Base-by-base conservation (phyloP, 2,329 filamentous ascomycete genomes). In the Fusarium sp. region DNA sequence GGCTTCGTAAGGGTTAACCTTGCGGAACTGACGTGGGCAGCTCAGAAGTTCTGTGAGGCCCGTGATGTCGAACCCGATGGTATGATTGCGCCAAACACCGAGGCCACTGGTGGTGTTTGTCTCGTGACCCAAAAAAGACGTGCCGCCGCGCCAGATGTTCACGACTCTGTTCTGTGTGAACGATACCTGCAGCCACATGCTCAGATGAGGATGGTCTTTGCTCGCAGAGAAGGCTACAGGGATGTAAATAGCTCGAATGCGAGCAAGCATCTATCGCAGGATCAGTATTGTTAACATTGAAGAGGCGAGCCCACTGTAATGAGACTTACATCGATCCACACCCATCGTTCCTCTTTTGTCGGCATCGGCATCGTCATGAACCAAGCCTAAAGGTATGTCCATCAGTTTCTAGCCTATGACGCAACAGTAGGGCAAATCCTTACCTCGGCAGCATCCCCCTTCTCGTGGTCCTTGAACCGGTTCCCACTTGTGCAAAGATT, bases 361-460 rank as follows among this genome's bases (percentile, higher is more conserved):
- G 47, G 28, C 47, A 49, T 33, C 20, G 47, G 28, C 47, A 49
- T 49, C 1, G 47, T 49, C 47, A 49, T 49, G 3, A 49, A 49
- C 47, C 47, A 49, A 31, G 47, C 47, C 28, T 49, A 11, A 1
- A 2, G 14, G 1, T 2, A 17, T 42, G 22, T 42, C 2, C 22
- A 42, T 24, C 41, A 42, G 41, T 17, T n/a, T 42, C 2, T 17
- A 17, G 26, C 9, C 6, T n/a, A n/a, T n/a, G 9, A 11, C 22
- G 9, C 9, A n/a, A 41, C 22, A 15, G 8, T 1, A 42, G 9
- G 6, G 22, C 9, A 7, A 42, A 2, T 31, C 0, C 6, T n/a
- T 12, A 49, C 47, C 47, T 49, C 28, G 3, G 28, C 28, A 17
- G 47, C 28, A n/a, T 49, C 20, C 12, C 47, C 47, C 8, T n/a